Base-by-base conservation (phyloP, 208 protist species). In the Leptomonas pyrrhocoris region DNA sequence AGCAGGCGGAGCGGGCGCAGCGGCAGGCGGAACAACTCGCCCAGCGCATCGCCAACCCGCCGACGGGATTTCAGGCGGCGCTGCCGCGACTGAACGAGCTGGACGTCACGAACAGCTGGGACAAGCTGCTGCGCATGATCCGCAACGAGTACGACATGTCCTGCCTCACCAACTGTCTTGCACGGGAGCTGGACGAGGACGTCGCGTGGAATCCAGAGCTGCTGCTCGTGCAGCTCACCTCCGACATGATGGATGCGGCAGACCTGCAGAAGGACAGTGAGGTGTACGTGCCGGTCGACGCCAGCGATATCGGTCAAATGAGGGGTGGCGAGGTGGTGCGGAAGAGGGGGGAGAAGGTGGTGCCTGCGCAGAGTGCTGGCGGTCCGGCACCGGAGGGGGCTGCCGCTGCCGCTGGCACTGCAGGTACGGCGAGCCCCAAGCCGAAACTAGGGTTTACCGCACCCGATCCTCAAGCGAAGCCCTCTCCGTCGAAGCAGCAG, bases 151-250 rank as follows among this genome's bases (percentile, higher is more conserved):
- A 77, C 40, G 92, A 96, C 73, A 91, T 94, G 77, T 86, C 84
- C 9, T 89, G 83, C 46, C 86, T 96, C 45, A 96, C 89, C 3
- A 72, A 79, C 28, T 90, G 82, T 53, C 88, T 96, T 28, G 75
- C 83, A 49, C 86, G 81, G 45, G 81, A 94, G 63, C 73, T 96
- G 18, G 92, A 96, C 63, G 92, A 96, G 74, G 92, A 96, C 51
- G 80, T 86, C 18, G 46, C 80, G 68, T 96, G 92, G 89, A 93
- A 95, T 62, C 89, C 92, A 16, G 88, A 96, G 13, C 93, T 94
- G 89, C 77, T 96, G 40, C 79, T 96, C 15, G 89, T 94, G 56
- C 89, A 94, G 78, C 88, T 96, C 45, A 95, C 88, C 23, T 96
- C 92, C 2, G 89, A 94, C 56, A 76, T 96, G 79, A 73, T 85